Conservation (phyloP, 129 eudicot genomes). For the Apium graveolens region DNA sequence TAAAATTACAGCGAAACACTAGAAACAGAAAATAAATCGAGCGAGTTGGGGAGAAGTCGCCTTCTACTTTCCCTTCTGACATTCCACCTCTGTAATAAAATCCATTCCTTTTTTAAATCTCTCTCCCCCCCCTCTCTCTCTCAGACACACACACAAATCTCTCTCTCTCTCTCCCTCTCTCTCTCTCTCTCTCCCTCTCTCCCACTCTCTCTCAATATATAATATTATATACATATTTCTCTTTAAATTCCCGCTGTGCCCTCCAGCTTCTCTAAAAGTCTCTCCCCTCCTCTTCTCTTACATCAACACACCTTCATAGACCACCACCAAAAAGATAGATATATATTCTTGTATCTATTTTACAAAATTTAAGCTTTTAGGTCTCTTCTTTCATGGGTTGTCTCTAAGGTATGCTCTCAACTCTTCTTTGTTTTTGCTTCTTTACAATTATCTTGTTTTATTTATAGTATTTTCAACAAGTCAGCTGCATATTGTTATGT, state of each 20-base stretch:
- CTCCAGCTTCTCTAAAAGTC: slow-evolving; percentile 14
- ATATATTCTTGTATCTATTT: neutral
- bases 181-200: too few species aligned
- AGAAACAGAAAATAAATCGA: slow-evolving; percentile 30
- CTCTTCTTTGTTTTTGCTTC: slow-evolving; percentile 5
- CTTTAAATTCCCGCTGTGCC: slow-evolving; percentile 20
- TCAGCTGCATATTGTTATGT: slow-evolving; percentile 15
- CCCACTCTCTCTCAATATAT: neutral
- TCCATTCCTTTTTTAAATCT: neutral
- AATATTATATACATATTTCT: neutral
- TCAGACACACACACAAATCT: too few species aligned
- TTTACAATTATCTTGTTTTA: neutral
- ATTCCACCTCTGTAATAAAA: slow-evolving; percentile 50
- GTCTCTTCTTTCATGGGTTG: slow-evolving; percentile 26
- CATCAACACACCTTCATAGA: too few species aligned
- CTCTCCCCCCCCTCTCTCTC: too few species aligned
- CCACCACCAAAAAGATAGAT: slow-evolving; percentile 20
- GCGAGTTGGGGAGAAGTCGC: slow-evolving; percentile 40
- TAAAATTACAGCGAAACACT: slow-evolving; percentile 25
- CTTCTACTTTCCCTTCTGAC: slow-evolving; percentile 37
- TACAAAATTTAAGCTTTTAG: slow-evolving; percentile 2
- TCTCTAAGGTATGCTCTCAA: slow-evolving; percentile 35
- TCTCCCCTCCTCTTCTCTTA: slow-evolving; percentile 9
- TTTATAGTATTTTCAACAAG: slow-evolving; percentile 5
- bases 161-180: too few species aligned